Base-by-base conservation (phyloP, 1,284 basidiomycete genomes). In the Somion occarium region DNA sequence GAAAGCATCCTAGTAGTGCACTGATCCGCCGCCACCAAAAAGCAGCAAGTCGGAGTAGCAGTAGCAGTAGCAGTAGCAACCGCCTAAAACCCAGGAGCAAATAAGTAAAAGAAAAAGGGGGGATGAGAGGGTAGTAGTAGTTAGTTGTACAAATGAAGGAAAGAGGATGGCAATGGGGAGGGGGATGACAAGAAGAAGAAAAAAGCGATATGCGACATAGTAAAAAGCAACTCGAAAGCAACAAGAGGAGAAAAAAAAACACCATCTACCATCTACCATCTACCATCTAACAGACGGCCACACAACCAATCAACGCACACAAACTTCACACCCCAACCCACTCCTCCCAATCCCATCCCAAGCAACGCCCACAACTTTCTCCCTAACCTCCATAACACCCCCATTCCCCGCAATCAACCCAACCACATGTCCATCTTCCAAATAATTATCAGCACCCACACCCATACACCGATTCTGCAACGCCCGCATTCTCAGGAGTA, bases 261-360 rank as follows among this genome's bases (percentile, higher is more conserved):
- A 15, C 13, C 7, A 41, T n/a, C 39, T 9, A 41, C 20, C 15
- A 41, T 19, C 39, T 5, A 18, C 39, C 7, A 7, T 9, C 15
- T 5, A 19, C 19, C 39, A 41, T 41, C 20, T 41, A 37, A n/a
- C 34, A 9, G 11, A 37, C 9, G 34, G n/a, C 9, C n/a, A 9
- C 11, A 9, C 20, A 9, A 42, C 41, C 12, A 42, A 42, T 24
- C 43, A 37, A 25, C 34, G n/a, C 43, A 38, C 48, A 43, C 11
- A 25, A 50, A 42, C 38, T 53, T 62, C 63, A 58, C 72, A 68
- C 22, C 68, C 71, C 55, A 84, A 68, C 46, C 69, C 61, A 56
- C 81, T 84, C 52, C 72, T 65, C 11, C 80, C 78, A 18, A 80
- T 67, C 7, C 80, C 80, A 54, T 83, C 82, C 60, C 76, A 80